Conservation (phyloP, 2,329 filamentous ascomycete genomes). For the Phialocephala subalpina region DNA sequence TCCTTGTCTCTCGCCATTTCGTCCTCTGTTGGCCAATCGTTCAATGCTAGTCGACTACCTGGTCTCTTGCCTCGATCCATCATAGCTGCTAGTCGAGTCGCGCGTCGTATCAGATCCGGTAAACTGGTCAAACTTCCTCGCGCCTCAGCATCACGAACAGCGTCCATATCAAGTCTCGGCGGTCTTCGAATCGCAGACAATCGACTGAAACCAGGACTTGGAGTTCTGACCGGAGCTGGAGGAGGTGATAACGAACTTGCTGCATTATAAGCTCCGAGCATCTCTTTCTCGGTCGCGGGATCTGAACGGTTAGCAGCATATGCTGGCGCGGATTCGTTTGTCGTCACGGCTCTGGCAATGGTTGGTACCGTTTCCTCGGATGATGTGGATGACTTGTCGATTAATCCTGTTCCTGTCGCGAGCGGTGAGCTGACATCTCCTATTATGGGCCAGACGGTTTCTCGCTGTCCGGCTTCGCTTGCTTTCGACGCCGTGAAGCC, state of each 20-base stretch:
- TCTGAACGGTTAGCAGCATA: conserved; percentile 32
- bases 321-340: conserved; percentile 22
- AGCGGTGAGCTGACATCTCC: conserved; percentile 37
- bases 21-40: conserved; percentile 54
- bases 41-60: conserved; percentile 63
- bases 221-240: conserved; percentile 26
- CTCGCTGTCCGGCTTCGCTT: conserved; percentile 22
- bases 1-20: conserved; percentile 38
- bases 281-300: conserved; percentile 54
- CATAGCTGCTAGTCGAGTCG: conserved; percentile 85
- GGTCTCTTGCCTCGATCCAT: conserved; percentile 81
- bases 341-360: conserved; percentile 31
- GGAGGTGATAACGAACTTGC: conserved; percentile 44
- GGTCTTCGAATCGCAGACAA: conserved; percentile 69
- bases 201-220: conserved; percentile 47
- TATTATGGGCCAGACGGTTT: conserved; percentile 38
- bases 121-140: conserved; percentile 92
- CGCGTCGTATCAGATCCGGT: conserved; percentile 87
- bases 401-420: conserved; percentile 39
- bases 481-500: conserved; percentile 15
- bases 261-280: conserved; percentile 59
- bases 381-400: conserved; percentile 38
- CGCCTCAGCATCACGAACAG: conserved; percentile 80
- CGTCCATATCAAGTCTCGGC: conserved; percentile 81
- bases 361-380: conserved; percentile 37